Evolutionary conservation across 164 flowering plant genomes (phyloP).

Genomic region (Annona squamosa): DNA sequence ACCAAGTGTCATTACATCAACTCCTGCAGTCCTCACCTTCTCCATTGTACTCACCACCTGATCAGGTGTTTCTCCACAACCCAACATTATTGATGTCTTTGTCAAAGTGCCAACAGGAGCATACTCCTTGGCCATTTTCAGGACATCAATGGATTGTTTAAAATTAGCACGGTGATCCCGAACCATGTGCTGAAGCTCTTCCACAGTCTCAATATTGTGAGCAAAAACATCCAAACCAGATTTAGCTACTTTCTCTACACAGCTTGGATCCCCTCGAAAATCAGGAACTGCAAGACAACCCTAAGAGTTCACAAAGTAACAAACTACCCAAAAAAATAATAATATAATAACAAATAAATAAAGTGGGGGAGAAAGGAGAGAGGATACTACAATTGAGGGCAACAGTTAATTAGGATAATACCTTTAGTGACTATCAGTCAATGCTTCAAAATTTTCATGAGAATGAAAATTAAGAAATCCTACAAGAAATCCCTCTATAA

Average conservation of each 20-base stretch:
- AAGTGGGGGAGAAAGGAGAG: no score
- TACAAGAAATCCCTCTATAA: background rate
- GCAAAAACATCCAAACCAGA: constrained; percentile 96
- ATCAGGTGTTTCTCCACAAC: constrained; percentile 97
- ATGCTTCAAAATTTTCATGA: no score
- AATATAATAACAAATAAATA: no score
- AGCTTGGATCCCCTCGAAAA: constrained; percentile 70
- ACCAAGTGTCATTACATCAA: constrained; percentile 95
- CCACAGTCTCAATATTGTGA: constrained; percentile 96
- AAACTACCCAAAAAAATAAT: background rate
- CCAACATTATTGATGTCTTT: constrained; percentile 94
- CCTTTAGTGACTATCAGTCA: no score
- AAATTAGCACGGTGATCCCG: constrained; percentile 95
- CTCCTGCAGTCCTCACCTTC: constrained; percentile 92
- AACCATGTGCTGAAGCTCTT: constrained; percentile 82
- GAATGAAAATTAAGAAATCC: background rate
- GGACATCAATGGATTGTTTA: constrained; percentile 79
- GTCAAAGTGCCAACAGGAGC: constrained; percentile 88
- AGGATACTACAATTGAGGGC: no score
- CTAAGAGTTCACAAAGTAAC: background rate
- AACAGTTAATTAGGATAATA: no score
- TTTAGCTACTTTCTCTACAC: constrained; percentile 77
- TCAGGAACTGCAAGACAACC: constrained; percentile 58
- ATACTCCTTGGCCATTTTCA: constrained; percentile 70
- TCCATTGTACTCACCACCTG: constrained; percentile 87